These are phyloP conservation scores for Osmanthus fragrans DNA, from an alignment of 257 asterid genomes.

Conservation along the genomic window DNA sequence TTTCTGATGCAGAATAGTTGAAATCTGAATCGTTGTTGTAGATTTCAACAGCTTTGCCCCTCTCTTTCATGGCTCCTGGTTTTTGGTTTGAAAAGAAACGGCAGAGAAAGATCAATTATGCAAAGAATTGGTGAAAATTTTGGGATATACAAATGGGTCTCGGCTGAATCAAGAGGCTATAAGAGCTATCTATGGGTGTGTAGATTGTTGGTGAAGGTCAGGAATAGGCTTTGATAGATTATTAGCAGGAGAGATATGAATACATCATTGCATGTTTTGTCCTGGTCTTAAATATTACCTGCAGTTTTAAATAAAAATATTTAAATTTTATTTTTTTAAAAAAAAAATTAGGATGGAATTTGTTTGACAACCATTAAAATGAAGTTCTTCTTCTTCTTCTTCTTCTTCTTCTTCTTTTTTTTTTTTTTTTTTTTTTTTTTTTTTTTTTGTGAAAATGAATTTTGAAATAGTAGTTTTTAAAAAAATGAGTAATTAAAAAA, in stretches of 20 bases:
- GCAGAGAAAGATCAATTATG: not conserved
- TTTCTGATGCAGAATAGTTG: constrained; percentile 57
- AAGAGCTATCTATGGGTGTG: not conserved
- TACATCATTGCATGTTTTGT: not conserved
- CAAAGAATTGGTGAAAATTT: not conserved
- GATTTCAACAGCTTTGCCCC: constrained; percentile 58
- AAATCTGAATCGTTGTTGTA: constrained; percentile 35
- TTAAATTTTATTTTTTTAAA: too few species aligned
- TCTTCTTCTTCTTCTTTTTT: too few species aligned
- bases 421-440: too few species aligned
- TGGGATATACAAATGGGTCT: not conserved
- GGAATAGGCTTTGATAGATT: not conserved
- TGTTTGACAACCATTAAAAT: too few species aligned
- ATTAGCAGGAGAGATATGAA: not conserved
- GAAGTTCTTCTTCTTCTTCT: too few species aligned
- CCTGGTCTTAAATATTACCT: not conserved
- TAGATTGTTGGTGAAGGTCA: constrained; percentile 2
- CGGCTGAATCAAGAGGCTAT: not conserved
- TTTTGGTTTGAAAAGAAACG: not conserved
- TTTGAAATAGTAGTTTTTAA: too few species aligned
- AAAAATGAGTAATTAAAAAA: too few species aligned
- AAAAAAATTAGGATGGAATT: too few species aligned
- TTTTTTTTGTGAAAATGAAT: too few species aligned
- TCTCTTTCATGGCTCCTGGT: constrained; percentile 53
- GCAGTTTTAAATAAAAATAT: not conserved